Evolutionary conservation across 2,329 filamentous ascomycete genomes (phyloP), one percentile per base, ranked within the genome.

Genomic region (Myriosclerotinia duriaeana): DNA sequence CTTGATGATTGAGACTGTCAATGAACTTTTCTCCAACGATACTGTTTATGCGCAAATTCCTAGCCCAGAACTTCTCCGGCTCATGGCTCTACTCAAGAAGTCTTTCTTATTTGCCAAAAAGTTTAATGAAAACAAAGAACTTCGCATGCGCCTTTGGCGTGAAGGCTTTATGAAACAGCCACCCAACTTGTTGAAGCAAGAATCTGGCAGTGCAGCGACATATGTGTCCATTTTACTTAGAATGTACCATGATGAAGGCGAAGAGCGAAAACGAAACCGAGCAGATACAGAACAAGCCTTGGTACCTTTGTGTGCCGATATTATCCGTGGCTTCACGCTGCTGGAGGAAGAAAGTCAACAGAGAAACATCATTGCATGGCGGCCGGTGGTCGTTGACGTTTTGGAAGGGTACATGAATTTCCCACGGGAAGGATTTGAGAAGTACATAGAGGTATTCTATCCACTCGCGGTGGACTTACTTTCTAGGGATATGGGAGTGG

Each of bases 111-210:
- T 99, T 73, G 95, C 96, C 54, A 93, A 96, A 75, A 91, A 90
- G 73, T 99, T 99, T 83, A 99, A 99, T 78, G 92, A 93, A 70
- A 93, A 99, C 79, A 96, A 97, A 79, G 95, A 98, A 72, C 83
- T 99, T 48, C 88, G 95, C 55, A 96, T 96, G 84, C 87, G 92
- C 22, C 83, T 99, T 22, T 99, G 96, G 92, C 85, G 93, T 61
- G 95, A 99, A 77, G 95, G 96, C 0, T 99, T 99, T 83, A 99
- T 99, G 95, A 97, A 96, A 80, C 95, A 99, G 77, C 94, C 95
- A 20, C 95, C 95, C 3, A 99, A 99, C 74, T 83, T 99, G 15
- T 85, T 99, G 40, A 99, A 99, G 80, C 95, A 99, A 77, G 95
- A 99, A 80, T 92, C 87, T 69, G 94, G 95, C 52, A 91, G 90